Conservation (phyloP, 306 rosid species). For the barrel medic (Medicago truncatula) region DNA sequence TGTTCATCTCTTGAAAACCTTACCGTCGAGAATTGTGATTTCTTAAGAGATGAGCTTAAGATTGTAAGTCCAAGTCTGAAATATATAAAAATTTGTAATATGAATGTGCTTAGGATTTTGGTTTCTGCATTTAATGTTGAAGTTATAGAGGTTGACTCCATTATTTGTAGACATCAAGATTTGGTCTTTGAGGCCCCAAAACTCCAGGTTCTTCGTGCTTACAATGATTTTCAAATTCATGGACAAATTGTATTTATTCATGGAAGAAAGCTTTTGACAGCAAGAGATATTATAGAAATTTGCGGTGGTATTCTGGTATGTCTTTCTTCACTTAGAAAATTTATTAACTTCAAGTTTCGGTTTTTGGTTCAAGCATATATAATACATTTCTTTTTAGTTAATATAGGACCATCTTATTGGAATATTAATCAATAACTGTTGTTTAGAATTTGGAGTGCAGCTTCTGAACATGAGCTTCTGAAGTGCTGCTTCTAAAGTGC, state of each 20-base stretch:
- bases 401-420: too few relatives aligned
- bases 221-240: background rate
- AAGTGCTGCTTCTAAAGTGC: too few relatives aligned
- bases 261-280: background rate
- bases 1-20: background rate
- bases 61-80: background rate
- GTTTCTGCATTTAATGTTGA: background rate
- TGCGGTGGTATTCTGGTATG: background rate
- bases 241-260: too few relatives aligned
- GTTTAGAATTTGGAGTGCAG: too few relatives aligned
- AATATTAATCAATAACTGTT: too few relatives aligned
- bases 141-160: background rate
- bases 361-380: background rate
- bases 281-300: background rate
- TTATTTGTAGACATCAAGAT: background rate
- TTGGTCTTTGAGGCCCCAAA: background rate
- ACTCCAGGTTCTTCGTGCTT: background rate
- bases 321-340: background rate
- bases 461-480: too few relatives aligned
- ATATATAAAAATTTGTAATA: background rate
- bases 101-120: background rate
- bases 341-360: background rate
- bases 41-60: background rate
- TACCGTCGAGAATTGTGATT: background rate
- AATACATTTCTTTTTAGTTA: background rate